phyloP scores from a whole-genome alignment of 495 filamentous ascomycete genomes.

The Umbilicaria muhlenbergii region DNA sequence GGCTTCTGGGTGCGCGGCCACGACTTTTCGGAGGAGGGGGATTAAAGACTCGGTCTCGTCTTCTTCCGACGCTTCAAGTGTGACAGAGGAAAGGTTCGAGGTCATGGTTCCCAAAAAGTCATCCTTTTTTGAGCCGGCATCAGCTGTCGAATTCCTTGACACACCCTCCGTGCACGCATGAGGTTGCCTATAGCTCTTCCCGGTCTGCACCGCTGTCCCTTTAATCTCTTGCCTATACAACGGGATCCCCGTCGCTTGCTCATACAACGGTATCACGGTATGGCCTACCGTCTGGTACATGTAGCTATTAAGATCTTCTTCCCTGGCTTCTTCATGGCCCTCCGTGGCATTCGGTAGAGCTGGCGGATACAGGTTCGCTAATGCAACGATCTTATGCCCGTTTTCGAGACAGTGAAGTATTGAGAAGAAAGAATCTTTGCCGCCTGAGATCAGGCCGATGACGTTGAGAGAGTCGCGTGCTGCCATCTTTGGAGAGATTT shows the following conservation, averaged over 20 bases:
- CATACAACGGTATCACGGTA: constrained; percentile 71
- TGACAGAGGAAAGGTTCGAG: not conserved
- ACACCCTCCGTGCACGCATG: not conserved
- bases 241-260: constrained; percentile 48
- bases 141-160: not conserved
- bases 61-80: constrained; percentile 1
- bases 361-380: constrained; percentile 73
- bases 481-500: no score
- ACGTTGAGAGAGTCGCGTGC: constrained; percentile 44
- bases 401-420: constrained; percentile 77
- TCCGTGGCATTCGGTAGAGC: not conserved
- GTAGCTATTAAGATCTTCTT: constrained; percentile 79
- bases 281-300: constrained; percentile 99
- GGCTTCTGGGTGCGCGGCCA: constrained; percentile 49
- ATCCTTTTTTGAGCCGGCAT: not conserved
- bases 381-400: constrained; percentile 71
- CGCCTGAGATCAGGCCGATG: constrained; percentile 85
- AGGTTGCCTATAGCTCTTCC: constrained; percentile 38
- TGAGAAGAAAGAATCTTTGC: constrained; percentile 92
- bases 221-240: constrained; percentile 62
- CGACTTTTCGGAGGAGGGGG: constrained; percentile 50
- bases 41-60: constrained; percentile 87
- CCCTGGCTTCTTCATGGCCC: constrained; percentile 17
- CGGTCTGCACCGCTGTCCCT: constrained; percentile 48
- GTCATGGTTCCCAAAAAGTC: constrained; percentile 15